Evolutionary conservation across 2,329 filamentous ascomycete genomes (phyloP).

Genomic region (Trichoderma breve): DNA sequence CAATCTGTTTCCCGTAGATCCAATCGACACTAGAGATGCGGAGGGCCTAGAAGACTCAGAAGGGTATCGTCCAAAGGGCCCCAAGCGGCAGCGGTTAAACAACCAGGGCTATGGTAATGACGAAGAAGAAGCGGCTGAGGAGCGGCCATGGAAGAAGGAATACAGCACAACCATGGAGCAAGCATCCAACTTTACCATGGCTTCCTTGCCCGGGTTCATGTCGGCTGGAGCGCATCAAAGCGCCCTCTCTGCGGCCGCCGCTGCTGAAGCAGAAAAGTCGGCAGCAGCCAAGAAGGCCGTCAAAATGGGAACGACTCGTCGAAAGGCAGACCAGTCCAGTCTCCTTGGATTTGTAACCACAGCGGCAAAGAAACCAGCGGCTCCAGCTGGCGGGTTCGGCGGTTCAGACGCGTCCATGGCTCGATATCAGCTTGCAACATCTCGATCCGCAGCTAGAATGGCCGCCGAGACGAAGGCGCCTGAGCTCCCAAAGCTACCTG

Average conservation of each 20-base stretch:
- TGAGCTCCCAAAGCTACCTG: conserved; percentile 21
- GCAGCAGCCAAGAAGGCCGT: conserved; percentile 23
- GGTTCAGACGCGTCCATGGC: conserved; percentile 24
- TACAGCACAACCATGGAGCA: conserved; percentile 63
- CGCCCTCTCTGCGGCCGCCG: conserved; percentile 31
- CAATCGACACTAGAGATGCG: conserved; percentile 41
- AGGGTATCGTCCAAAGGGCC: conserved; percentile 26
- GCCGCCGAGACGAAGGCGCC: neutral
- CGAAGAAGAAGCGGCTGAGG: conserved; percentile 23
- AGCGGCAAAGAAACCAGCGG: conserved; percentile 20
- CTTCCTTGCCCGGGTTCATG: conserved; percentile 59
- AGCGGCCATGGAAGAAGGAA: conserved; percentile 42
- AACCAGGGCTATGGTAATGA: conserved; percentile 20
- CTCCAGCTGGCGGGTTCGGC: conserved; percentile 19
- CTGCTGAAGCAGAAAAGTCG: conserved; percentile 21
- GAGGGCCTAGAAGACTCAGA: conserved; percentile 25
- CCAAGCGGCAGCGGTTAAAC: conserved; percentile 32
- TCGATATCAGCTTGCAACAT: conserved; percentile 30
- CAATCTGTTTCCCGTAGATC: conserved; percentile 65
- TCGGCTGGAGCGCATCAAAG: conserved; percentile 56
- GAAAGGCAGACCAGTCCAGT: conserved; percentile 41
- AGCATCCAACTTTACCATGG: conserved; percentile 57
- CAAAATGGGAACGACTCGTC: conserved; percentile 30
- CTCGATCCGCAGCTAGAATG: conserved; percentile 24
- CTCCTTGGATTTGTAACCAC: conserved; percentile 41